Percentiles rank a stretch among this genome's conserved stretches.
Conservation (phyloP, 441 rosid genomes). For the Gossypium aridum region DNA sequence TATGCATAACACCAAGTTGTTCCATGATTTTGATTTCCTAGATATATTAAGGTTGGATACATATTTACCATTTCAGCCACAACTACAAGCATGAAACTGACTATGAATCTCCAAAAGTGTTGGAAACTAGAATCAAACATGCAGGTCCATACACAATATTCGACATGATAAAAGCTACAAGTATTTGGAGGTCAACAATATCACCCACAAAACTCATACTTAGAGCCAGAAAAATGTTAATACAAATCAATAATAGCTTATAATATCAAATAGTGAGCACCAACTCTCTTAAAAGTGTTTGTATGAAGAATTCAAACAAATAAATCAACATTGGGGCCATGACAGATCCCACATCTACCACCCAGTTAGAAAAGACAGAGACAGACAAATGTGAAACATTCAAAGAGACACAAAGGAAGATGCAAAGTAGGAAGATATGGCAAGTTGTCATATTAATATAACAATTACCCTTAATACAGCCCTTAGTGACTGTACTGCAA, state of each 20-base stretch:
- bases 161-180: neutral
- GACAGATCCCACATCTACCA: neutral
- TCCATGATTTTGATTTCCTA: neutral
- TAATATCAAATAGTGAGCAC: neutral
- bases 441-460: constrained; percentile 7
- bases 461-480: neutral
- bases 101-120: neutral
- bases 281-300: neutral
- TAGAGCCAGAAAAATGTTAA: neutral
- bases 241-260: neutral
- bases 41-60: neutral
- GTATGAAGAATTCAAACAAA: neutral
- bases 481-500: neutral
- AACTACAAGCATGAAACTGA: neutral
- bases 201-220: neutral
- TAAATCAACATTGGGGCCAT: constrained; percentile 26
- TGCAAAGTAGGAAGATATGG: neutral
- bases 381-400: neutral
- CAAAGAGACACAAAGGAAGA: neutral
- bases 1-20: neutral
- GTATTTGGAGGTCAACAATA: neutral
- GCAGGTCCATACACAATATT: neutral
- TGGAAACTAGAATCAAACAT: neutral
- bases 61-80: neutral
- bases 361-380: neutral